Evolutionary conservation across 331 rosid genomes (phyloP).

Genomic region (Erythrophleum ivorense): DNA sequence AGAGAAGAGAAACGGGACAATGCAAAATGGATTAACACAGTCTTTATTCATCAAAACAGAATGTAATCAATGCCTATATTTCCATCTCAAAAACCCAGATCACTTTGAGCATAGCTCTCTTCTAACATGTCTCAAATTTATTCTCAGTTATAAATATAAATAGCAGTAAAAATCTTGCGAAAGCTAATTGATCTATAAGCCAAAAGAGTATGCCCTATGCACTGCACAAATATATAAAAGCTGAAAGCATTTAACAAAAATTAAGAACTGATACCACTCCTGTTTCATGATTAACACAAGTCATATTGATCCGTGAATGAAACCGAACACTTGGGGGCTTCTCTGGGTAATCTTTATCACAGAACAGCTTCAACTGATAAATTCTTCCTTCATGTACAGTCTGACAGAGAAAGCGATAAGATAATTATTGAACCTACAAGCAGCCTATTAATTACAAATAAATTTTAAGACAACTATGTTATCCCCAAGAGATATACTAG

Average conservation of each 20-base stretch:
- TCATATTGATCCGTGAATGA: constrained; percentile 56
- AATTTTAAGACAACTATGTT: background rate
- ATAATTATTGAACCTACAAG: constrained; percentile 4
- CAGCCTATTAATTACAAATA: background rate
- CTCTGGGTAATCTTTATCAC: constrained; percentile 60
- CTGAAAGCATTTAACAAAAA: constrained; percentile 15
- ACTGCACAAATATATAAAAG: background rate
- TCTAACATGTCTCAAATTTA: background rate
- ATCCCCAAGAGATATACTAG: background rate
- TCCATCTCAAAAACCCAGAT: background rate
- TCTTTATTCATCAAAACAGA: background rate
- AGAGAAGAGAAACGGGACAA: background rate
- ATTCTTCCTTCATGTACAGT: constrained; percentile 60
- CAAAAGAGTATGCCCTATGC: background rate
- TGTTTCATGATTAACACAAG: constrained; percentile 60
- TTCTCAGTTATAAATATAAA: background rate
- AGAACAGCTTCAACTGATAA: constrained; percentile 58
- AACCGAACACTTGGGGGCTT: constrained; percentile 61
- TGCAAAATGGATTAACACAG: background rate
- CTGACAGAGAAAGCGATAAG: constrained; percentile 35
- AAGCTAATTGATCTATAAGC: background rate
- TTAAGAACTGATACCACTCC: constrained; percentile 49
- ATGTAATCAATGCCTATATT: background rate
- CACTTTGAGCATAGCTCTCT: background rate
- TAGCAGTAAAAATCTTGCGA: background rate